These are phyloP conservation scores for Chloranthus sessilifolius DNA, from an alignment of 164 flowering plant genomes.

Conservation along the genomic window DNA sequence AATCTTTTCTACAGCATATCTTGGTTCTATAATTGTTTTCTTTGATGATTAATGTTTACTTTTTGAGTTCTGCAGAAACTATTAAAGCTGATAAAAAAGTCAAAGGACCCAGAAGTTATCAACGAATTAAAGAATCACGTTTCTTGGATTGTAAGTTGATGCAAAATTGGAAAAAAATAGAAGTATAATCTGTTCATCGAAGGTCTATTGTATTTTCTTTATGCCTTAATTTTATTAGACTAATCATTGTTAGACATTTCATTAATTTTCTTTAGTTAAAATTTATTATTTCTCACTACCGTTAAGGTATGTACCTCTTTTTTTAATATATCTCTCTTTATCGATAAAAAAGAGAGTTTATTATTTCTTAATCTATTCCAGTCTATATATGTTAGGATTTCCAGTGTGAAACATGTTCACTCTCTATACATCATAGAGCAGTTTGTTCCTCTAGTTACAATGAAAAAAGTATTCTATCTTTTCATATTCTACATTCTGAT, in stretches of 20 bases:
- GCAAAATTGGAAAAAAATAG: background rate
- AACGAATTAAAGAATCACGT: constrained; percentile 44
- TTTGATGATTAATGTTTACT: too few relatives aligned
- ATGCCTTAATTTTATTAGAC: background rate
- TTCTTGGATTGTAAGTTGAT: constrained; percentile 68
- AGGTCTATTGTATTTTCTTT: too few relatives aligned
- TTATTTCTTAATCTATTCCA: too few relatives aligned
- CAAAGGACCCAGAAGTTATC: constrained; percentile 43
- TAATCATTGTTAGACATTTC: background rate
- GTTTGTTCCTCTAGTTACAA: too few relatives aligned
- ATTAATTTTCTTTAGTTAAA: background rate
- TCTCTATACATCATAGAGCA: too few relatives aligned
- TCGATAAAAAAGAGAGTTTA: background rate
- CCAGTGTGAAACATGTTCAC: too few relatives aligned
- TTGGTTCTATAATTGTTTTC: too few relatives aligned
- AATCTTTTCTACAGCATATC: too few relatives aligned
- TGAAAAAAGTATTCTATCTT: too few relatives aligned
- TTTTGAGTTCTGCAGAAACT: constrained; percentile 42
- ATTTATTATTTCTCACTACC: background rate
- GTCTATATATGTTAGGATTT: too few relatives aligned
- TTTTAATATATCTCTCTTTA: background rate
- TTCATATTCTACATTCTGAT: too few relatives aligned
- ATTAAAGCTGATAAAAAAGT: constrained; percentile 46
- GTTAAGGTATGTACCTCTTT: background rate
- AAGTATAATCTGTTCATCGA: too few relatives aligned